A percentile compares a stretch with the other conserved stretches of the same genome.
Evolutionary conservation across 495 filamentous ascomycete genomes (phyloP).

Genomic region (Xylaria castorea): DNA sequence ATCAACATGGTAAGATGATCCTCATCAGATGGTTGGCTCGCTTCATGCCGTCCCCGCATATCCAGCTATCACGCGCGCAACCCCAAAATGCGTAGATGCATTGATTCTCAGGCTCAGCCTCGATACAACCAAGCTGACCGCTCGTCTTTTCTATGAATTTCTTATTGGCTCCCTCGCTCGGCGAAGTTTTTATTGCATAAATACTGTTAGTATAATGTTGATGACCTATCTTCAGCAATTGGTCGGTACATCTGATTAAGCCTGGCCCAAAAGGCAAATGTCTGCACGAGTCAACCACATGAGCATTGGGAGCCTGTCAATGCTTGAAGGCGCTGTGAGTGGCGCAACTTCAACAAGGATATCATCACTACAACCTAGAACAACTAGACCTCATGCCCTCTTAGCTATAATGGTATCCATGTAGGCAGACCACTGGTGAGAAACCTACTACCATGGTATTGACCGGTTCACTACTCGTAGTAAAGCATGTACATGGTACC

Average conservation of each 20-base stretch:
- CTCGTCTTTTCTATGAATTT: not conserved
- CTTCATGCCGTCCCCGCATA: conserved; percentile 24
- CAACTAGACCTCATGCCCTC: not conserved
- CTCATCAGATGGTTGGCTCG: conserved; percentile 20
- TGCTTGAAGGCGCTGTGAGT: not conserved
- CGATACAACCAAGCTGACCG: conserved; percentile 11
- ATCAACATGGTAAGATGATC: conserved; percentile 15
- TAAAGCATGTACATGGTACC: not conserved
- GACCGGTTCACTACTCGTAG: not conserved
- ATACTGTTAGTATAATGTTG: not conserved
- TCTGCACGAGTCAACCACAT: conserved; percentile 6
- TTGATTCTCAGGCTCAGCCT: conserved; percentile 23
- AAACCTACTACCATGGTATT: not conserved
- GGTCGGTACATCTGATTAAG: not conserved
- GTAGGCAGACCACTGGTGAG: not conserved
- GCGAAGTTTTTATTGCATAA: not conserved
- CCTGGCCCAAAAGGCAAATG: not conserved
- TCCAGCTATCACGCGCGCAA: conserved; percentile 21
- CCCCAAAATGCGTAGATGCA: conserved; percentile 19
- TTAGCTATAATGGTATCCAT: not conserved
- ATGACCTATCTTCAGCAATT: not conserved
- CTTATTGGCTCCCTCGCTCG: not conserved
- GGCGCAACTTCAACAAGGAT: not conserved
- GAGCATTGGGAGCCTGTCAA: not conserved
- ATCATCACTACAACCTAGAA: not conserved